Conservation (phyloP, 2,329 filamentous ascomycete species). For the Stagonosporopsis vannaccii region DNA sequence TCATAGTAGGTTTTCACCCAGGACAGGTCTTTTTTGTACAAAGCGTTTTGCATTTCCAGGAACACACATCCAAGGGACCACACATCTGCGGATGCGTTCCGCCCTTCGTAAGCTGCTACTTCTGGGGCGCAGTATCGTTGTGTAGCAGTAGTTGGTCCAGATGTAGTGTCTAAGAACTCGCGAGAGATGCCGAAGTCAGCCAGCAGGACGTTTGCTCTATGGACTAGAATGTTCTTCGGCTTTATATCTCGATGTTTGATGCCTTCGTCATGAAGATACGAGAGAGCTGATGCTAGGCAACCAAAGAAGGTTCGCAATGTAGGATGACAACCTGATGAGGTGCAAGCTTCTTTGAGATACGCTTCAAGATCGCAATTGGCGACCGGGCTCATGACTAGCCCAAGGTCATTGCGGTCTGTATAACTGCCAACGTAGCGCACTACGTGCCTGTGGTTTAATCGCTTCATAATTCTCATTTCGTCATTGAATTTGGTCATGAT, state of each 20-base stretch:
- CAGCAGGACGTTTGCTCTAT: slow-evolving; percentile 15
- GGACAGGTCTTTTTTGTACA: slow-evolving; percentile 8
- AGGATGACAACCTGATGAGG: not conserved
- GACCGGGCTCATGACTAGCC: slow-evolving; percentile 38
- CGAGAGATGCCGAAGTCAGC: slow-evolving; percentile 27
- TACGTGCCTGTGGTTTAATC: slow-evolving; percentile 36
- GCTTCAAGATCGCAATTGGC: slow-evolving; percentile 23
- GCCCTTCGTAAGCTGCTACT: slow-evolving; percentile 14
- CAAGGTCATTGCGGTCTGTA: slow-evolving; percentile 35
- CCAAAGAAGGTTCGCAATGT: slow-evolving; percentile 20
- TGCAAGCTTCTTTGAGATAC: slow-evolving; percentile 1
- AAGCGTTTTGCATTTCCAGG: slow-evolving; percentile 24
- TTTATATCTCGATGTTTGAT: slow-evolving; percentile 29
- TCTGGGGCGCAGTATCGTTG: slow-evolving; percentile 27
- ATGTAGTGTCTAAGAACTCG: slow-evolving; percentile 21
- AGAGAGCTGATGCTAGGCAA: slow-evolving; percentile 23
- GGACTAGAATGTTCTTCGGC: slow-evolving; percentile 26
- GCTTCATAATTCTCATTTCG: slow-evolving; percentile 38
- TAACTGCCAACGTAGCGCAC: slow-evolving; percentile 41
- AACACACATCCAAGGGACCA: slow-evolving; percentile 31
- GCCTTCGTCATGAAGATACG: slow-evolving; percentile 21
- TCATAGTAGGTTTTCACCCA: not conserved
- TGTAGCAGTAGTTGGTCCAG: slow-evolving; percentile 8
- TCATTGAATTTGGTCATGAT: slow-evolving; percentile 27
- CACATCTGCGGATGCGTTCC: slow-evolving; percentile 24